phyloP scores from a whole-genome alignment of 2,329 filamentous ascomycete species.

The Claviceps paspali region DNA sequence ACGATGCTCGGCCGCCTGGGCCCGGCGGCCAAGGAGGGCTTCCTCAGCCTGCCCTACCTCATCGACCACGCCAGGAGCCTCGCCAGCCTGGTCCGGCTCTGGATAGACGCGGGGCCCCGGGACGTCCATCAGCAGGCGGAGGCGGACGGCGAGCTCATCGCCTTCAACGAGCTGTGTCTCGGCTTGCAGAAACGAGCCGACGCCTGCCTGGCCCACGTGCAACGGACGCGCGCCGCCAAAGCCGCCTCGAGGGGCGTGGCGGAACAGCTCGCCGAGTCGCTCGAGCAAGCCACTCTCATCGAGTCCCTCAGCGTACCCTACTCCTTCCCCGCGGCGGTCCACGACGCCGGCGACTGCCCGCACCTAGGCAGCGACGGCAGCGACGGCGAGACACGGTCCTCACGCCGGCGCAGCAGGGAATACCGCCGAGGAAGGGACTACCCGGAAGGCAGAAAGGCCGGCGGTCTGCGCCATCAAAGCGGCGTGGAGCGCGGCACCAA shows the following conservation, averaged over 20 bases:
- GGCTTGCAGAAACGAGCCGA: conserved; percentile 35
- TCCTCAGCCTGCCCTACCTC: conserved; percentile 82
- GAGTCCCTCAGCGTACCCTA: conserved; percentile 19
- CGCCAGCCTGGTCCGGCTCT: conserved; percentile 67
- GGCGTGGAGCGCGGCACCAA: conserved; percentile 15
- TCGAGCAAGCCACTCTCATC: conserved; percentile 29
- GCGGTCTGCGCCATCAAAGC: conserved; percentile 15
- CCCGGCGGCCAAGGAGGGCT: conserved; percentile 71
- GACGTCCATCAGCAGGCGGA: conserved; percentile 20
- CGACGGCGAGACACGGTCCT: conserved; percentile 17
- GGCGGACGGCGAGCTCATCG: conserved; percentile 33
- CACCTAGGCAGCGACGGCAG: conserved; percentile 39
- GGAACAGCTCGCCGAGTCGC: conserved; percentile 28
- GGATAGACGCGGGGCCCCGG: conserved; percentile 43
- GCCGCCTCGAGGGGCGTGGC: conserved; percentile 13
- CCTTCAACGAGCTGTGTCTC: conserved; percentile 37
- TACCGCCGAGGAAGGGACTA: conserved; percentile 12
- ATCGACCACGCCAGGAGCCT: conserved; percentile 81
- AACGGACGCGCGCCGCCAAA: conserved; percentile 27
- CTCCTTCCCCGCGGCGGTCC: conserved; percentile 12
- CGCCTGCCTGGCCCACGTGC: conserved; percentile 34
- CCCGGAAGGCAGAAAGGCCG: conserved; percentile 14
- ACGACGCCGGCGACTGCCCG: conserved; percentile 18
- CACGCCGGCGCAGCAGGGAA: conserved; percentile 19
- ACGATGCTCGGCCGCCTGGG: conserved; percentile 76